Conservation (phyloP, 2,329 filamentous ascomycete species). For the Epichloe scottii region DNA sequence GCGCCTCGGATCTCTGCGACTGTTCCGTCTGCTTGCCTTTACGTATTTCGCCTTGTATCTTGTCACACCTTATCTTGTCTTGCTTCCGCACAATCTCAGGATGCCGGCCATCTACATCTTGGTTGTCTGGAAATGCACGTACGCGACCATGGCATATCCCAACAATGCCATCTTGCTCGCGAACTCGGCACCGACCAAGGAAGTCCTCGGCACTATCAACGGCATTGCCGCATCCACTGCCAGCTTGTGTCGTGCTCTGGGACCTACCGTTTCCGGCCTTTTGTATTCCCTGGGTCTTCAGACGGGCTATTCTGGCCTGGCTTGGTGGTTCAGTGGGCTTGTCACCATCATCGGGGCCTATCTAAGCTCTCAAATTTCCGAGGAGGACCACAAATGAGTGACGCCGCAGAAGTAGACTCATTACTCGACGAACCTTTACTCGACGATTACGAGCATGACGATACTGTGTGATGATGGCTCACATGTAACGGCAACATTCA, state of each 20-base stretch:
- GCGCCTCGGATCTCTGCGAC: slow-evolving; percentile 62
- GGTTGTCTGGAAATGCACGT: slow-evolving; percentile 85
- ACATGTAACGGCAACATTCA: not conserved
- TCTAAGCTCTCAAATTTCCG: slow-evolving; percentile 63
- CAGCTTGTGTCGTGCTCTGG: slow-evolving; percentile 76
- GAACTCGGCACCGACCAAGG: slow-evolving; percentile 73
- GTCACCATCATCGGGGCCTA: slow-evolving; percentile 65
- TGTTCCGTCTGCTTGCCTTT: slow-evolving; percentile 71
- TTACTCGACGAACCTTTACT: slow-evolving; percentile 20
- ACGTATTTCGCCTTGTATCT: slow-evolving; percentile 84
- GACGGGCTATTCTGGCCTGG: slow-evolving; percentile 72
- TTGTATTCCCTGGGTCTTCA: slow-evolving; percentile 71
- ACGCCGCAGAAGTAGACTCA: slow-evolving; percentile 27
- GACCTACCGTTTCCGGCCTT: slow-evolving; percentile 75
- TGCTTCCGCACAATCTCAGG: slow-evolving; percentile 61
- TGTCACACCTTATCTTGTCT: slow-evolving; percentile 74
- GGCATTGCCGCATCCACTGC: slow-evolving; percentile 85
- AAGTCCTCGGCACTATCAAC: slow-evolving; percentile 83
- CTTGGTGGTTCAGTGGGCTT: slow-evolving; percentile 83
- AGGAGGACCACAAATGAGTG: slow-evolving; percentile 36
- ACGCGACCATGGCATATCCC: slow-evolving; percentile 82
- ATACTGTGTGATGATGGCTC: slow-evolving; percentile 14
- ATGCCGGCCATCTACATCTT: slow-evolving; percentile 65
- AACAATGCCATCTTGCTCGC: slow-evolving; percentile 80
- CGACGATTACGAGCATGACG: slow-evolving; percentile 17